Evolutionary conservation across 2,329 filamentous ascomycete genomes (phyloP).

Genomic region (Diaporthe amygdali): DNA sequence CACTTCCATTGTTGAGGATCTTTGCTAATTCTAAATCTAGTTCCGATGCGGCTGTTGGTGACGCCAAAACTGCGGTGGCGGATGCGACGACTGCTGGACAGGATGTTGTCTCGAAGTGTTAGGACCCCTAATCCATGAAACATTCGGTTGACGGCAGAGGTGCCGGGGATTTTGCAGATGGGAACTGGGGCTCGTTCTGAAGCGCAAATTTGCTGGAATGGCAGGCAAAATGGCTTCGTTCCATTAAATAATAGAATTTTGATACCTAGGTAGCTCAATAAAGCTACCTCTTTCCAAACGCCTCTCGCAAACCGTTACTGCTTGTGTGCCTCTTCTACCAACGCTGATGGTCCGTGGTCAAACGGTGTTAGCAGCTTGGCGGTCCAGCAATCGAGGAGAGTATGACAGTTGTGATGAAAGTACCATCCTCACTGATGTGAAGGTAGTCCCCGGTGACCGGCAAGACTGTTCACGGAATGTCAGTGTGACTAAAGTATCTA

Average conservation of each 20-base stretch:
- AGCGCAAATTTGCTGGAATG: neutral
- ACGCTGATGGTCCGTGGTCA: too few relatives aligned
- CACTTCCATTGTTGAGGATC: neutral
- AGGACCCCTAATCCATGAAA: neutral
- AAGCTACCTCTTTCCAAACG: neutral
- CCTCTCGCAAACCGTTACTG: too few relatives aligned
- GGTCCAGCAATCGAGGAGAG: too few relatives aligned
- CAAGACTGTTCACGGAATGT: too few relatives aligned
- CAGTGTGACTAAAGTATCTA: too few relatives aligned
- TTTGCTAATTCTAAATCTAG: neutral
- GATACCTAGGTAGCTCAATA: neutral
- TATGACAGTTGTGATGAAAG: too few relatives aligned
- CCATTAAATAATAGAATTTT: neutral
- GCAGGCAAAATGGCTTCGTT: neutral
- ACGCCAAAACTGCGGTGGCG: neutral
- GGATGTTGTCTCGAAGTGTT: constrained; percentile 13
- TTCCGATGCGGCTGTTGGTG: constrained; percentile 14
- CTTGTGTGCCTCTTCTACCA: neutral
- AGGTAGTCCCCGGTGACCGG: too few relatives aligned
- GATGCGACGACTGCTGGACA: constrained; percentile 1
- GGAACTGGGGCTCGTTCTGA: neutral
- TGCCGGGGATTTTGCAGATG: neutral
- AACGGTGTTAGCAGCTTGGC: too few relatives aligned
- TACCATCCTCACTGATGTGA: too few relatives aligned
- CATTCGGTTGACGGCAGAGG: neutral